Conservation (phyloP, 1,284 basidiomycete genomes). For the Cerrena zonata region DNA sequence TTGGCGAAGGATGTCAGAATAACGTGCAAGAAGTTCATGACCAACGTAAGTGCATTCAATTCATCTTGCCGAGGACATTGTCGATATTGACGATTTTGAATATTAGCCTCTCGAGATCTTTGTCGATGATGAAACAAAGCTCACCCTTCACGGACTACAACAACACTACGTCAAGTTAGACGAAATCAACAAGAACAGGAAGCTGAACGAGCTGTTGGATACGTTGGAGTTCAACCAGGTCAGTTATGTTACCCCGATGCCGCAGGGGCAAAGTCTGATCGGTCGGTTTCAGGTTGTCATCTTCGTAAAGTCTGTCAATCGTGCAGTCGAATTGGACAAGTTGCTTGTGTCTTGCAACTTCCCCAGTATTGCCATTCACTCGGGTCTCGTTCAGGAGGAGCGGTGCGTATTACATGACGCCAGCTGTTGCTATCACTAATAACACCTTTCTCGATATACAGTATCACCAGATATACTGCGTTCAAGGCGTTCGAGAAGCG, state of each 20-base stretch:
- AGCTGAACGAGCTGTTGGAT: constrained; percentile 94
- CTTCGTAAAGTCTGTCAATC: constrained; percentile 96
- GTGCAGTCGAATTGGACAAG: constrained; percentile 95
- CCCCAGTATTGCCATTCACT: constrained; percentile 96
- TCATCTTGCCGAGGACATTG: background rate
- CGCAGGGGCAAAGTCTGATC: constrained; percentile 7
- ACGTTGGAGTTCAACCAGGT: constrained; percentile 98
- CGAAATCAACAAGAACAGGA: constrained; percentile 94
- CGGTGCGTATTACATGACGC: constrained; percentile 52
- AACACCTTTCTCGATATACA: constrained; percentile 9
- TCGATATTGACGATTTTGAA: background rate
- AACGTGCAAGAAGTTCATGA: constrained; percentile 99
- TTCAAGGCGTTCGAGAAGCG: constrained; percentile 99
- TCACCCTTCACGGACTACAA: constrained; percentile 96
- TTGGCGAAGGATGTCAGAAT: constrained; percentile 94
- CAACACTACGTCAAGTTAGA: constrained; percentile 98
- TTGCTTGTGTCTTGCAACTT: constrained; percentile 96
- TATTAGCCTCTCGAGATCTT: constrained; percentile 95
- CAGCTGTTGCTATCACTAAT: constrained; percentile 9
- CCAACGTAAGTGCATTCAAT: constrained; percentile 65
- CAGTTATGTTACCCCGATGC: constrained; percentile 14
- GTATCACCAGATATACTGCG: constrained; percentile 91
- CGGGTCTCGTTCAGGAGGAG: constrained; percentile 89
- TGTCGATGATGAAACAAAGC: constrained; percentile 98
- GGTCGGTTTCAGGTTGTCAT: constrained; percentile 78